A percentile compares a stretch with the other conserved stretches of the same genome.
These are phyloP conservation scores for Apostasia ramifera DNA, from an alignment of 106 monocot genomes.

Conservation along the genomic window DNA sequence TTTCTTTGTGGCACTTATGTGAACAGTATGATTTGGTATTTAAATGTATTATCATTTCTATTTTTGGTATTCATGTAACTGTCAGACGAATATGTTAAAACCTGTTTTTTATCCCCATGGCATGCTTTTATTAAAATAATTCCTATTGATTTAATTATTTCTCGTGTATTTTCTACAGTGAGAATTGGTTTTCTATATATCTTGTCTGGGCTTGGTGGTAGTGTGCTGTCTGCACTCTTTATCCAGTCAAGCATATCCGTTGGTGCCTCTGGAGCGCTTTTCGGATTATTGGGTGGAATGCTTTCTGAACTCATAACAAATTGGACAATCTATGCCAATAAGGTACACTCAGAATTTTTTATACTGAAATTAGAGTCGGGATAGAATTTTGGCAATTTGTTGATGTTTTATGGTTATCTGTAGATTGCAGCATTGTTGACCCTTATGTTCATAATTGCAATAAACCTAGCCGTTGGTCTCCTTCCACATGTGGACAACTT, in stretches of 20 bases:
- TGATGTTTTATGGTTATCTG: slow-evolving; percentile 3
- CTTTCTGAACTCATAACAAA: slow-evolving; percentile 96
- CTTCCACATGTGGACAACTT: slow-evolving; percentile 85
- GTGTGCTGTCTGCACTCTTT: slow-evolving; percentile 78
- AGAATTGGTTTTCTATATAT: slow-evolving; percentile 82
- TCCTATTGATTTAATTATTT: background rate
- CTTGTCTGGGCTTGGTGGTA: slow-evolving; percentile 81
- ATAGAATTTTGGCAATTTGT: background rate
- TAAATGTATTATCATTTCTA: no score
- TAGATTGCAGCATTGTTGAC: slow-evolving; percentile 76
- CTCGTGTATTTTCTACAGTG: slow-evolving; percentile 29
- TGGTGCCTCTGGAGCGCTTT: slow-evolving; percentile 93
- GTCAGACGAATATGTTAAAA: no score
- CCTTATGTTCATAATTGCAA: slow-evolving; percentile 65
- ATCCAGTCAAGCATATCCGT: slow-evolving; percentile 62
- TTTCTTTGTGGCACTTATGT: no score
- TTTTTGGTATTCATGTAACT: no score
- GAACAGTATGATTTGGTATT: no score
- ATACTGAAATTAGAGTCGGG: background rate
- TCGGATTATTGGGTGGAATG: slow-evolving; percentile 88
- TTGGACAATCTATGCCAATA: slow-evolving; percentile 94
- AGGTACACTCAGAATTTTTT: slow-evolving; percentile 33
- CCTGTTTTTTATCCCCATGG: no score
- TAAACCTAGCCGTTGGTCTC: slow-evolving; percentile 80
- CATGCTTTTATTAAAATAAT: no score